A percentile compares a stretch with the other conserved stretches of the same genome.
These are phyloP conservation scores for Pleurotus giganteus DNA, from an alignment of 768 basidiomycete species.

Conservation along the genomic window DNA sequence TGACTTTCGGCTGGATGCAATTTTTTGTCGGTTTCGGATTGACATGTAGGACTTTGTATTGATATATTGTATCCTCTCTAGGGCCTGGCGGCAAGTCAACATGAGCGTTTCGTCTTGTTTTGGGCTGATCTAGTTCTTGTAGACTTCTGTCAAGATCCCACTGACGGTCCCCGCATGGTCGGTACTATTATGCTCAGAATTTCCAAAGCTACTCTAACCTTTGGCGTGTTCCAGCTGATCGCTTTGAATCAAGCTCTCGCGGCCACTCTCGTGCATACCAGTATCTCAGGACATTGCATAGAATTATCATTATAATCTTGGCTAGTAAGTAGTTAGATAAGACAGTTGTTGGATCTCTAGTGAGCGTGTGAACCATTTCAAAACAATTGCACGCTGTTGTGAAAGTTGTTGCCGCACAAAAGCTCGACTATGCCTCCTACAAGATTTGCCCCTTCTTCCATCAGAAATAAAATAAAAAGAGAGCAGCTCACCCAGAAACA, in stretches of 20 bases:
- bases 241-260: too few relatives aligned
- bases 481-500: slow-evolving; percentile 71
- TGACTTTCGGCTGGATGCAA: background rate
- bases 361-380: background rate
- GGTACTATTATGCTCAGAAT: background rate
- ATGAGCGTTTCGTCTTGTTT: background rate
- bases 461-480: slow-evolving; percentile 88
- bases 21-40: background rate
- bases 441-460: slow-evolving; percentile 62
- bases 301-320: too few relatives aligned
- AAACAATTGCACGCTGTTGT: background rate
- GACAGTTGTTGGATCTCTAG: too few relatives aligned
- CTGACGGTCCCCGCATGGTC: slow-evolving; percentile 17
- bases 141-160: slow-evolving; percentile 18
- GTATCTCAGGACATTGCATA: too few relatives aligned
- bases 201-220: background rate
- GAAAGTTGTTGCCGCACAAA: background rate
- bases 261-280: too few relatives aligned
- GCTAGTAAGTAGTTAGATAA: too few relatives aligned
- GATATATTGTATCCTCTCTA: slow-evolving; percentile 19
- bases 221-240: too few relatives aligned
- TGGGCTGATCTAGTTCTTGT: slow-evolving; percentile 3
- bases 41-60: background rate
- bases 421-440: slow-evolving; percentile 50
- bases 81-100: slow-evolving; percentile 56